Evolutionary conservation across 208 protist species (phyloP).

Genomic region (Leishmania major): DNA sequence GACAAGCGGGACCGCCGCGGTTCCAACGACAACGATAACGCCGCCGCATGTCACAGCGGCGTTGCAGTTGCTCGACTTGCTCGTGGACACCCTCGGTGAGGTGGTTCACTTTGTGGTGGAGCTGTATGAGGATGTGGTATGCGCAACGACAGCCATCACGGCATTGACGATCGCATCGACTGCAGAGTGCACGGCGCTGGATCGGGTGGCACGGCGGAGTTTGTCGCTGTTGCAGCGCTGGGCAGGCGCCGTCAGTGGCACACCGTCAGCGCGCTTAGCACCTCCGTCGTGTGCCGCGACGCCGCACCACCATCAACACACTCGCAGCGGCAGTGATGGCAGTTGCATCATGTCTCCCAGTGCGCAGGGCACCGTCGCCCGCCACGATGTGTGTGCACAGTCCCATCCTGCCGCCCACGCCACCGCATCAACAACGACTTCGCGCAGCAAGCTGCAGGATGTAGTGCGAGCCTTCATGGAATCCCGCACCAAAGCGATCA

Average conservation of each 20-base stretch:
- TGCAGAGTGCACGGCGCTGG: conserved; percentile 39
- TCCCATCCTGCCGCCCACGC: neutral
- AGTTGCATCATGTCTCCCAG: neutral
- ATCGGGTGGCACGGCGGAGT: conserved; percentile 45
- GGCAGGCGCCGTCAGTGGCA: conserved; percentile 18
- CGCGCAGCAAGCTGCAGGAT: conserved; percentile 42
- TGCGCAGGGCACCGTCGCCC: neutral
- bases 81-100: conserved; percentile 45
- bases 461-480: conserved; percentile 57
- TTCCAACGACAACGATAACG: conserved; percentile 3
- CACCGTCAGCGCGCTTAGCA: neutral
- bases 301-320: neutral
- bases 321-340: neutral
- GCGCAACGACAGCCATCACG: conserved; percentile 44
- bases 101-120: conserved; percentile 45
- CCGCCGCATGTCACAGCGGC: conserved; percentile 33
- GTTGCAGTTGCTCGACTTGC: conserved; percentile 42
- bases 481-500: conserved; percentile 40
- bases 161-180: conserved; percentile 46
- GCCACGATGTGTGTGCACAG: neutral
- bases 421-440: conserved; percentile 11
- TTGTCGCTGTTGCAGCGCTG: conserved; percentile 51
- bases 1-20: neutral
- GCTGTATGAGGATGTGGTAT: conserved; percentile 34
- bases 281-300: neutral